Base-by-base conservation (phyloP, 306 rosid genomes). In the Glycine tomentella region DNA sequence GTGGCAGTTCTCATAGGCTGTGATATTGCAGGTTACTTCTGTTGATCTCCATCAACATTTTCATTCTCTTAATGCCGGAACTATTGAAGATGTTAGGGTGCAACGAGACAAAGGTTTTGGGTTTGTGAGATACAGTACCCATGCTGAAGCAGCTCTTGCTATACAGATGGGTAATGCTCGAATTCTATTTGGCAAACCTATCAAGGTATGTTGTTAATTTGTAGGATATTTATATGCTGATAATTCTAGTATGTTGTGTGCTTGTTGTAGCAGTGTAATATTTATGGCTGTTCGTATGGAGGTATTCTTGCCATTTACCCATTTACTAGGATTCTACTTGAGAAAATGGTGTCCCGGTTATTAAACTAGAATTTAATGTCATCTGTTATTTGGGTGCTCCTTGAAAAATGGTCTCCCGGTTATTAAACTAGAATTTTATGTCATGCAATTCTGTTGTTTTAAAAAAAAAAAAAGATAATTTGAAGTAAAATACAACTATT, bases 51-150 rank as follows among this genome's bases (percentile, higher is more conserved):
- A 95, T 71, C 94, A 90, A 58, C 93, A 90, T 80, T 95, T 95
- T 76, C 97, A 91, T 76, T 84, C 86, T 76, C 91, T 92, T 48
- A 94, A 93, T 67, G 90, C 91, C 42, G 99, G 98, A 78, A 86
- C 85, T 55, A 95, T 91, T 14, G 98, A 90, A 88, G 98, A 91
- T 78, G 90, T 93, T 84, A 84, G 94, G 82, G 90, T 95, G 85
- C 99, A 93, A 79, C 88, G 98, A 36, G 98, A 91, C 80, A 95
- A 93, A 85, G 99, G 98, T 53, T 95, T 95, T 82, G 99, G 98
- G 76, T 95, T 91, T 90, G 98, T 91, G 84, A 91, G 98, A 86
- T 95, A 85, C 87, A 89, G 91, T 76, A 87, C 94, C 2, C 93
- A 95, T 84, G 89, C 87, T 44, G 98, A 95, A 89, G 98, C 98